Evolutionary conservation across 352 stramenopile genomes (phyloP).

Genomic region (Phytophthora multivora): DNA sequence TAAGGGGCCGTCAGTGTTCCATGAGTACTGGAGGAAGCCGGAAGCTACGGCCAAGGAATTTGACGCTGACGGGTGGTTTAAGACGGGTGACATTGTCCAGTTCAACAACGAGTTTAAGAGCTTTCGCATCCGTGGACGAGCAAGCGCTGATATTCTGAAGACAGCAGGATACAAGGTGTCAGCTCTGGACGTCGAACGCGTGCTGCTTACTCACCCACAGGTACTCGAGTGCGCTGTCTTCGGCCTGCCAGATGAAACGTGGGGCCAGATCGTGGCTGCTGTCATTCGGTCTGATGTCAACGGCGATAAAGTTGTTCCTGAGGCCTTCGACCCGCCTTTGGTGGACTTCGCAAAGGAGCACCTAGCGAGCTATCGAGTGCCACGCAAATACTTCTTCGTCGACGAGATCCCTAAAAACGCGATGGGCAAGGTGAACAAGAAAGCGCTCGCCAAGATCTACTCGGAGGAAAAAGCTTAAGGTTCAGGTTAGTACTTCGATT

Average conservation of each 20-base stretch:
- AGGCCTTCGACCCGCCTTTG: slow-evolving; percentile 38
- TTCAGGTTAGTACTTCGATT: slow-evolving; percentile 1
- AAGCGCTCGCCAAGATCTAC: slow-evolving; percentile 66
- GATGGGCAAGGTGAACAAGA: slow-evolving; percentile 96
- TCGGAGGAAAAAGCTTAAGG: slow-evolving; percentile 19
- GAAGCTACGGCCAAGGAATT: slow-evolving; percentile 89
- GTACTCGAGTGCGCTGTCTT: slow-evolving; percentile 89
- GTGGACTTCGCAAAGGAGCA: slow-evolving; percentile 60
- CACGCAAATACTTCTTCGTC: slow-evolving; percentile 77
- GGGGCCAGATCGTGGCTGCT: slow-evolving; percentile 81
- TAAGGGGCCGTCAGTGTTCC: slow-evolving; percentile 86
- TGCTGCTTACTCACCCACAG: slow-evolving; percentile 81
- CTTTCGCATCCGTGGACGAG: slow-evolving; percentile 89
- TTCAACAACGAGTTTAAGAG: slow-evolving; percentile 71
- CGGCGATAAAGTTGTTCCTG: slow-evolving; percentile 11
- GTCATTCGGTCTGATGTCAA: slow-evolving; percentile 48
- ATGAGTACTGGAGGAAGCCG: slow-evolving; percentile 84
- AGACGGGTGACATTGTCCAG: slow-evolving; percentile 90
- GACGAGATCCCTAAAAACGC: slow-evolving; percentile 91
- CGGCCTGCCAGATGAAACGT: slow-evolving; percentile 82
- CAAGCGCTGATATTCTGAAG: slow-evolving; percentile 93
- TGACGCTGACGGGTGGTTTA: slow-evolving; percentile 88
- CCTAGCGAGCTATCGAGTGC: slow-evolving; percentile 86
- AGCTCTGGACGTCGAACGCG: slow-evolving; percentile 89
- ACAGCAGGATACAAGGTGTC: slow-evolving; percentile 93